phyloP scores from a whole-genome alignment of 2,329 filamentous ascomycete species.

The Dothistroma pini region DNA sequence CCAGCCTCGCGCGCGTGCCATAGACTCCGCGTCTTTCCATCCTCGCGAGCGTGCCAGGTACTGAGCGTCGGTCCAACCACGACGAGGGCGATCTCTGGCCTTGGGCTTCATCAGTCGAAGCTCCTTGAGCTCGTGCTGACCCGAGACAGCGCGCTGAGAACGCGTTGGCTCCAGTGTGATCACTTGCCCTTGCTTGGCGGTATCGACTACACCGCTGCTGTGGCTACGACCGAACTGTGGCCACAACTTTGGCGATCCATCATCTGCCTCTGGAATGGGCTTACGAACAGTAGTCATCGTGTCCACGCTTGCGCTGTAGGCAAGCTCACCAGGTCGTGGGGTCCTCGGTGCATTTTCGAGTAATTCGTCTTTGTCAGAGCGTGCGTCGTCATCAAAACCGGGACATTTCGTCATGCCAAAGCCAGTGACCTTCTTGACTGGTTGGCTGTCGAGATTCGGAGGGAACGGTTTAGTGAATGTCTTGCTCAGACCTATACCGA shows the following conservation, averaged over 20 bases:
- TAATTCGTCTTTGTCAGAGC: slow-evolving; percentile 11
- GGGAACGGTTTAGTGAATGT: not conserved
- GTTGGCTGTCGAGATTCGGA: not conserved
- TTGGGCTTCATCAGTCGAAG: slow-evolving; percentile 16
- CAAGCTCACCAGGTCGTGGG: slow-evolving; percentile 5
- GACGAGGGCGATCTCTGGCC: not conserved
- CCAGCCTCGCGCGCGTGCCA: slow-evolving; percentile 12
- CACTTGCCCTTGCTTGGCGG: not conserved
- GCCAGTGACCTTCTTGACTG: not conserved
- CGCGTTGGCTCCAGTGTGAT: not conserved
- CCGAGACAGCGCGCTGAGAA: slow-evolving; percentile 9
- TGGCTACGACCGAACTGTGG: slow-evolving; percentile 9
- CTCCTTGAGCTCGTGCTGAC: slow-evolving; percentile 16
- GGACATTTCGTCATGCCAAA: not conserved
- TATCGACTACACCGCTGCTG: slow-evolving; percentile 6
- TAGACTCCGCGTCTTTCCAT: too few relatives aligned
- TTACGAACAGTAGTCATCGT: slow-evolving; percentile 20
- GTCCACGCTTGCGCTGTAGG: slow-evolving; percentile 16
- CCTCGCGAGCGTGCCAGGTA: slow-evolving; percentile 8
- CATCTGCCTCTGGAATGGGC: slow-evolving; percentile 4
- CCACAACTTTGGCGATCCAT: slow-evolving; percentile 10
- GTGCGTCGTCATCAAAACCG: slow-evolving; percentile 6
- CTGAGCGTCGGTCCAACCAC: slow-evolving; percentile 13
- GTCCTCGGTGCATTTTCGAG: slow-evolving; percentile 2
- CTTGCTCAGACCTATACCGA: not conserved